Evolutionary conservation across 306 rosid genomes (phyloP).

Genomic region (Astragalus membranaceus): DNA sequence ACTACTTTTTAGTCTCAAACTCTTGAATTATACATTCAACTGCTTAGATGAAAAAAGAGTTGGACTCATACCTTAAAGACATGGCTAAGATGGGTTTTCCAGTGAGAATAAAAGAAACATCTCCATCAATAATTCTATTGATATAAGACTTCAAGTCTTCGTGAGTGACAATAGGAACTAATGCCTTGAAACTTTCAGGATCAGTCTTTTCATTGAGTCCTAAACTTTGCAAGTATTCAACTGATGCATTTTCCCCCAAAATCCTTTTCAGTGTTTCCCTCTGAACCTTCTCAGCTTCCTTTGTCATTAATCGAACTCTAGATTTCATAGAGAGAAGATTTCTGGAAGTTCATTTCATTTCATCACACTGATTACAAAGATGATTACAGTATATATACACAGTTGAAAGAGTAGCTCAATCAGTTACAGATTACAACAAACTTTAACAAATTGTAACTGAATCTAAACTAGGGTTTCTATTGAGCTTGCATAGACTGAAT

Average conservation of each 20-base stretch:
- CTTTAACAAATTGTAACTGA: too few species aligned
- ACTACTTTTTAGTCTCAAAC: neutral
- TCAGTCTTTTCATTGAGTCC: constrained; percentile 80
- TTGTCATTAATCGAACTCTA: too few species aligned
- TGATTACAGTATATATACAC: too few species aligned
- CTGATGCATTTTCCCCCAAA: constrained; percentile 63
- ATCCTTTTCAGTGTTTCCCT: constrained; percentile 60
- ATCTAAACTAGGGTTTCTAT: too few species aligned
- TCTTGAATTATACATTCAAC: neutral
- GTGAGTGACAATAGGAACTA: constrained; percentile 74
- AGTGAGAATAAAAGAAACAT: constrained; percentile 63
- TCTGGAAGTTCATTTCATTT: too few species aligned
- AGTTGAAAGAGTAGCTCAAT: too few species aligned
- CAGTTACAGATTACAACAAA: too few species aligned
- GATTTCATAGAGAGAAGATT: too few species aligned
- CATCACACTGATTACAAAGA: too few species aligned
- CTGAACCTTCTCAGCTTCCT: constrained; percentile 70
- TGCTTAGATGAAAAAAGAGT: neutral
- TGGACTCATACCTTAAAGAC: constrained; percentile 55
- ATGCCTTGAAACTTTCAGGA: constrained; percentile 66
- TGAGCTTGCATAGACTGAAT: too few species aligned
- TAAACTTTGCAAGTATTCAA: constrained; percentile 59
- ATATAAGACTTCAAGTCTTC: constrained; percentile 63
- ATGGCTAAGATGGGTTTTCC: constrained; percentile 69
- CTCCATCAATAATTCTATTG: constrained; percentile 65